phyloP scores from a whole-genome alignment of 2,329 filamentous ascomycete species.

The Calonectria pauciramosa region DNA sequence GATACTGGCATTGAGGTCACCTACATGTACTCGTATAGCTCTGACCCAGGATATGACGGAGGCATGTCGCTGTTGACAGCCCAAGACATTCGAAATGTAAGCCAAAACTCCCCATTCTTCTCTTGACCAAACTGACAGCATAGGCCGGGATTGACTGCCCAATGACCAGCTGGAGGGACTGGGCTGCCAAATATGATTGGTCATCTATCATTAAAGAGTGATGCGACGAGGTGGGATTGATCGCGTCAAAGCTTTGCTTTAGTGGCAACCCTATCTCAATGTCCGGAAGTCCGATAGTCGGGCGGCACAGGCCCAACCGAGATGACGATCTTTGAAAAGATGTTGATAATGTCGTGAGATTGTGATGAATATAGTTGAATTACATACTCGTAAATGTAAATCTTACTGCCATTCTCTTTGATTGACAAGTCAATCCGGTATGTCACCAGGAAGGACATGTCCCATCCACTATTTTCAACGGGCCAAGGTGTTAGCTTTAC shows the following conservation, averaged over 20 bases:
- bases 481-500: too few relatives aligned
- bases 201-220: constrained; percentile 8
- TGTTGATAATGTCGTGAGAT: not conserved
- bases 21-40: constrained; percentile 62
- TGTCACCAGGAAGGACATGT: not conserved
- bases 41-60: constrained; percentile 64
- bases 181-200: constrained; percentile 22
- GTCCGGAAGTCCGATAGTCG: not conserved
- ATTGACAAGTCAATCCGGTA: not conserved
- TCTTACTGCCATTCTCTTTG: not conserved
- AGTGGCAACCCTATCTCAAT: not conserved
- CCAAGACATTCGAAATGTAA: constrained; percentile 59
- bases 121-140: not conserved
- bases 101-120: constrained; percentile 16
- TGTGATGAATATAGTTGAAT: not conserved
- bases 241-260: not conserved
- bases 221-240: not conserved
- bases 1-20: constrained; percentile 60
- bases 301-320: not conserved
- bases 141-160: constrained; percentile 25
- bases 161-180: constrained; percentile 28
- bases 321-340: not conserved
- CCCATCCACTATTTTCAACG: too few relatives aligned
- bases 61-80: constrained; percentile 58
- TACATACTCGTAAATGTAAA: not conserved